Conservation (phyloP, 257 asterid genomes). For the Primulina eburnea region DNA sequence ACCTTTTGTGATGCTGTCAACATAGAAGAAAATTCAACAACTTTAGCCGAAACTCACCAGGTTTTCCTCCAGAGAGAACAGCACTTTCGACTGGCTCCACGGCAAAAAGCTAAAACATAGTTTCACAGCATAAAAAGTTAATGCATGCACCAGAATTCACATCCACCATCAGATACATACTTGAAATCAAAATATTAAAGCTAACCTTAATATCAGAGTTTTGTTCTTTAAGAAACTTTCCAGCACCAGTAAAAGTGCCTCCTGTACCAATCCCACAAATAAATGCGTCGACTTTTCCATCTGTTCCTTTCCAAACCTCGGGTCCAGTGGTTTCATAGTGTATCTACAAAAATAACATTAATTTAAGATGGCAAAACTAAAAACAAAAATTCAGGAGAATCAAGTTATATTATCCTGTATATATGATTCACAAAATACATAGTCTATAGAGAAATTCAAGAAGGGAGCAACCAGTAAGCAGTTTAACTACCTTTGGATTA, state of each 20-base stretch:
- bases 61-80: constrained; percentile 83
- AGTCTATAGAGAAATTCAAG: background rate
- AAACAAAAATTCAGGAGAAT: too few relatives aligned
- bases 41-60: constrained; percentile 52
- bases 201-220: constrained; percentile 53
- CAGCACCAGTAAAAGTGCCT: constrained; percentile 60
- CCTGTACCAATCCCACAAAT: constrained; percentile 65
- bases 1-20: background rate
- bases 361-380: background rate
- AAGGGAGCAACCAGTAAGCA: background rate
- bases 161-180: constrained; percentile 1
- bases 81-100: constrained; percentile 85
- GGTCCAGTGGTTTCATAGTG: constrained; percentile 85
- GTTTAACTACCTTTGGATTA: constrained; percentile 71
- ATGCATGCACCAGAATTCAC: too few relatives aligned
- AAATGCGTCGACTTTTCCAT: constrained; percentile 59
- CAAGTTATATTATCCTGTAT: background rate
- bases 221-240: constrained; percentile 52
- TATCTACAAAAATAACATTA: constrained; percentile 33
- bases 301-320: constrained; percentile 69
- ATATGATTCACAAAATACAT: background rate
- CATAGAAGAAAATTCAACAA: background rate
- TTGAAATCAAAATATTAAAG: constrained; percentile 1
- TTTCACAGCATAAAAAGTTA: background rate
- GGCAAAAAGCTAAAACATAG: constrained; percentile 49